These are phyloP conservation scores for Chaetomium strumarium DNA, from an alignment of 2,329 filamentous ascomycete genomes.

Conservation along the genomic window DNA sequence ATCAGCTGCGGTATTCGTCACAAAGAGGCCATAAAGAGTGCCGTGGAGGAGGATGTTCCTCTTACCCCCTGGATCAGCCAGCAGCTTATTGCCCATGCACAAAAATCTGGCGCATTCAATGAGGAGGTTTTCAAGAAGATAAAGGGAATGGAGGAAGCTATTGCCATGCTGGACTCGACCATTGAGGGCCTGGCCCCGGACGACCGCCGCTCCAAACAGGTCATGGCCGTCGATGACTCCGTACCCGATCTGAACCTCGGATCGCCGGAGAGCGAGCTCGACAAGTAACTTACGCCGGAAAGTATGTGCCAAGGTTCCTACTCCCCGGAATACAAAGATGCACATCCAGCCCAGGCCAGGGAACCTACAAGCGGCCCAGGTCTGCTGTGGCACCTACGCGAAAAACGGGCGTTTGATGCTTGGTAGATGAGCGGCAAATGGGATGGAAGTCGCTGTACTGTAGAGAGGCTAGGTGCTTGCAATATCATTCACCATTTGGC, in stretches of 20 bases:
- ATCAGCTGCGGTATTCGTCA: slow-evolving; percentile 21
- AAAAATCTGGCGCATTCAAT: slow-evolving; percentile 17
- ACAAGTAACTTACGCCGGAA: too few relatives aligned
- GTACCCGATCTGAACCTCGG: not conserved
- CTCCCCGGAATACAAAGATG: too few relatives aligned
- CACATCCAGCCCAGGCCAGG: too few relatives aligned
- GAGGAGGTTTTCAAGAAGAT: slow-evolving; percentile 14
- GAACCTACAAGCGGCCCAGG: too few relatives aligned
- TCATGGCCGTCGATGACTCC: not conserved
- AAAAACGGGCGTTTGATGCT: too few relatives aligned
- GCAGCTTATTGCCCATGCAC: slow-evolving; percentile 17
- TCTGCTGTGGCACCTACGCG: too few relatives aligned
- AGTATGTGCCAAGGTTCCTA: too few relatives aligned
- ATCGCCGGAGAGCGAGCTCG: too few relatives aligned
- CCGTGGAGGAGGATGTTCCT: slow-evolving; percentile 3
- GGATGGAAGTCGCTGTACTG: too few relatives aligned
- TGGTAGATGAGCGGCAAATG: too few relatives aligned
- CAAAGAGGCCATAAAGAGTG: slow-evolving; percentile 11
- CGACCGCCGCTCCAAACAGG: not conserved
- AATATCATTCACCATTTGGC: too few relatives aligned
- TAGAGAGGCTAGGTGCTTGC: too few relatives aligned
- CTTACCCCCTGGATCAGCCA: slow-evolving; percentile 7
- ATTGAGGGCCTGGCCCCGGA: not conserved
- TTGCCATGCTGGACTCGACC: not conserved
- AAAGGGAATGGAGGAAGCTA: not conserved